Conservation (phyloP, 306 rosid species). For the Cajanus cajan region DNA sequence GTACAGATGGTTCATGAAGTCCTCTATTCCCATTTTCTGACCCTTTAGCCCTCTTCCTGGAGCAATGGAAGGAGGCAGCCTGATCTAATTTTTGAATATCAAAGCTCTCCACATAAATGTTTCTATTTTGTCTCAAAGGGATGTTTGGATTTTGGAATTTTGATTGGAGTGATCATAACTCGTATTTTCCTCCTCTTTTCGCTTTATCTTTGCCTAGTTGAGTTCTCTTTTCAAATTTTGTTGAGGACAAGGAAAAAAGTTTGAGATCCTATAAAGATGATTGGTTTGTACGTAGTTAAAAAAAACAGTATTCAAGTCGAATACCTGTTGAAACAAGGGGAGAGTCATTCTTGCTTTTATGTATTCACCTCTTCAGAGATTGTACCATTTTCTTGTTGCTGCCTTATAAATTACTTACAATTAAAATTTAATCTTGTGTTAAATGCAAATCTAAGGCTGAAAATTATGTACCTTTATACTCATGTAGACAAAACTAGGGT, state of each 20-base stretch:
- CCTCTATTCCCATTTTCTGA: conserved; percentile 16
- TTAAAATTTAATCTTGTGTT: neutral
- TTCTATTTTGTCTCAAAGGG: conserved; percentile 28
- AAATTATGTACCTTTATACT: neutral
- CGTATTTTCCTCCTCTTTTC: neutral
- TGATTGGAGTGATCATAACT: conserved; percentile 31
- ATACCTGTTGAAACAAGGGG: neutral
- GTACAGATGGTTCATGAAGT: conserved; percentile 56
- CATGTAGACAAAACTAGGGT: neutral
- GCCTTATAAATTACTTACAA: neutral
- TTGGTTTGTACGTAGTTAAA: conserved; percentile 16
- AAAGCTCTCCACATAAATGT: conserved; percentile 9
- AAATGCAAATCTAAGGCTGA: neutral
- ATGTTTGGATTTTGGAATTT: conserved; percentile 32
- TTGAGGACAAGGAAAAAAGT: neutral
- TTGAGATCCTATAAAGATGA: neutral
- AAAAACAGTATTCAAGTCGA: neutral
- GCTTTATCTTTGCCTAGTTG: neutral
- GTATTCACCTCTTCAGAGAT: neutral
- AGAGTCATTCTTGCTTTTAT: neutral
- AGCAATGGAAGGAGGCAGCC: conserved; percentile 32
- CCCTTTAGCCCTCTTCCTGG: conserved; percentile 15
- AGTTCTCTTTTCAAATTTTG: conserved; percentile 16
- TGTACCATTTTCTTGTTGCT: neutral
- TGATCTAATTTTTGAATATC: conserved; percentile 37